These are phyloP conservation scores for Elsinoe arachidis DNA, from an alignment of 2,329 filamentous ascomycete species.

Conservation along the genomic window DNA sequence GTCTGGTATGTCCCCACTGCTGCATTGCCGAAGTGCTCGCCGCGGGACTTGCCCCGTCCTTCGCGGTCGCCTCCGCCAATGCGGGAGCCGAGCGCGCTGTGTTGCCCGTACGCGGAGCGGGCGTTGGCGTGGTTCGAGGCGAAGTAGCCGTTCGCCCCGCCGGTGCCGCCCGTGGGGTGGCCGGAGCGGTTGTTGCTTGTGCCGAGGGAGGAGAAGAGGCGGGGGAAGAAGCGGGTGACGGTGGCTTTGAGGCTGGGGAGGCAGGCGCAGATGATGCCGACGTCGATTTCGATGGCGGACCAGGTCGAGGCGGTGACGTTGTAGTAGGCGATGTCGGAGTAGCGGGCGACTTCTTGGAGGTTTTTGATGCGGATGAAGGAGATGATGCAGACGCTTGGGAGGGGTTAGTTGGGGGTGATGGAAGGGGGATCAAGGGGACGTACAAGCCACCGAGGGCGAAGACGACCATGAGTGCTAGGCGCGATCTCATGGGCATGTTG, in stretches of 20 bases:
- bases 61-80: background rate
- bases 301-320: slow-evolving; percentile 16
- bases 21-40: slow-evolving; percentile 5
- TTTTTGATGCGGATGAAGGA: slow-evolving; percentile 17
- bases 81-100: background rate
- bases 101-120: background rate
- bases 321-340: slow-evolving; percentile 14
- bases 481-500: slow-evolving; percentile 14
- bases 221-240: slow-evolving; percentile 13
- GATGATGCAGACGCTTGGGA: slow-evolving; percentile 16
- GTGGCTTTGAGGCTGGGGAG: slow-evolving; percentile 18
- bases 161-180: background rate
- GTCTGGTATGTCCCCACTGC: slow-evolving; percentile 3
- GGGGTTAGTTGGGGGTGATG: background rate
- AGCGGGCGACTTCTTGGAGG: slow-evolving; percentile 14
- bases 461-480: slow-evolving; percentile 15
- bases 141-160: background rate
- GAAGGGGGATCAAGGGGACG: background rate
- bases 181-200: background rate
- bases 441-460: slow-evolving; percentile 18
- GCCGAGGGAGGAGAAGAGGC: background rate
- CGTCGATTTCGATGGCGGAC: slow-evolving; percentile 16
- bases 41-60: background rate
- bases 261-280: slow-evolving; percentile 18
- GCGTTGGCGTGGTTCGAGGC: background rate